Evolutionary conservation across 1,284 basidiomycete species (phyloP), one percentile per base, ranked within the genome.

Genomic region (Moesziomyces aphidis): DNA sequence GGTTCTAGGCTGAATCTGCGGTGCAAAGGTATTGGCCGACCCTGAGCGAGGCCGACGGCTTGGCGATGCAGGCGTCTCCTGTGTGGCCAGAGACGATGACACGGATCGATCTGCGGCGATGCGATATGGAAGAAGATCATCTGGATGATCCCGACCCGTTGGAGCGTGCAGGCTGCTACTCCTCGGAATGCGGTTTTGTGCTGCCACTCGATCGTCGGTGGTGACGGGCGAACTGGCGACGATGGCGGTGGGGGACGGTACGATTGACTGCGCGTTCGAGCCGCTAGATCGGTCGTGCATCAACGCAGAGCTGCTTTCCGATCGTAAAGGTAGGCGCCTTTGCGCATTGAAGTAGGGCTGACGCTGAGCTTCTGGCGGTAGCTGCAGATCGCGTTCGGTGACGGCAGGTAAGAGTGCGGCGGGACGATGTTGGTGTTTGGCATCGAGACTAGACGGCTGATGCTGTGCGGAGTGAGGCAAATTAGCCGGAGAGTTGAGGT

Each of bases 1-100:
- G 15, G 72, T 74, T 13, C 72, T 47, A 8, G 72, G 72, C 48
- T 65, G 72, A 19, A 74, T 74, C 7, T 69, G 61, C 42, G 71
- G 71, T 7, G 65, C 23, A 34, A 59, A 65, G 4, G 50, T 17
- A 19, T 34, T 53, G 5, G 47, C 57, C 0, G 63, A 67, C 22
- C 70, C 57, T 9, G 70, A 67, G 7, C 56, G 64, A 26, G 64
- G 64, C 13, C 70, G 61, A 43, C 58, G 51, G 23, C 55, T 59
- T 49, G 62, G 59, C 5, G 58, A 56, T 19, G 46, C 49, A 21
- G 50, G 34, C 28, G 26, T 10, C 11, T 54, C 63, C 10, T 26
- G 11, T 6, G 17, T 22, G 9, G 34, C n/a, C 8, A 26, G 22
- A 19, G 63, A 45, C 5, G 59, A 60, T 1, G 52, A 34, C 21